Conservation (phyloP, 352 stramenopile genomes). For the Pythium insidiosum region DNA sequence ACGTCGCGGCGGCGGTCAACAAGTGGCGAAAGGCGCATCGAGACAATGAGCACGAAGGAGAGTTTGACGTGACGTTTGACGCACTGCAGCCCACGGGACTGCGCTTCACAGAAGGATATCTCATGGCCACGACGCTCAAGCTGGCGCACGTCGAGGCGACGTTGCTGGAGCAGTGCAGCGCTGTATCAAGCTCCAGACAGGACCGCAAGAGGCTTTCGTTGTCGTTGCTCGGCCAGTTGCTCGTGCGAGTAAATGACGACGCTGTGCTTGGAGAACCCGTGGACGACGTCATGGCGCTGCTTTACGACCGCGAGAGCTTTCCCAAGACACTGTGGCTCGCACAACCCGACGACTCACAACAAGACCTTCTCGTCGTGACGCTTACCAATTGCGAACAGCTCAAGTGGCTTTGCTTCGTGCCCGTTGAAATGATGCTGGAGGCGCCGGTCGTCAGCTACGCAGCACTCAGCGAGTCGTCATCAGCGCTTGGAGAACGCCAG, state of each 20-base stretch:
- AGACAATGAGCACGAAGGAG: slow-evolving; percentile 16
- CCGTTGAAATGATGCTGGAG: slow-evolving; percentile 31
- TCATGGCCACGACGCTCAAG: slow-evolving; percentile 25
- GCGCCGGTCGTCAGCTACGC: slow-evolving; percentile 26
- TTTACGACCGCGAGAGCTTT: slow-evolving; percentile 18
- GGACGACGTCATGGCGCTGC: slow-evolving; percentile 20
- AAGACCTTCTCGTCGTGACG: slow-evolving; percentile 23
- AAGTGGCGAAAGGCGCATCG: slow-evolving; percentile 16
- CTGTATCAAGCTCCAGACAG: neutral
- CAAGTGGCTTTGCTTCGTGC: slow-evolving; percentile 23
- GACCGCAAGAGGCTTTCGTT: neutral
- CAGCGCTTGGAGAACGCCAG: neutral
- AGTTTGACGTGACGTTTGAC: slow-evolving; percentile 29
- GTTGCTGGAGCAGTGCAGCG: slow-evolving; percentile 3
- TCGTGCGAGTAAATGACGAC: slow-evolving; percentile 21
- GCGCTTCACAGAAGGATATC: slow-evolving; percentile 23
- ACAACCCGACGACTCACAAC: slow-evolving; percentile 6
- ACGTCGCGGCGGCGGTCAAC: slow-evolving; percentile 8
- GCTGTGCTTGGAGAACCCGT: slow-evolving; percentile 22
- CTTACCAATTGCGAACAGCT: slow-evolving; percentile 14
- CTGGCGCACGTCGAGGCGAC: slow-evolving; percentile 17
- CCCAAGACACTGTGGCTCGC: slow-evolving; percentile 29
- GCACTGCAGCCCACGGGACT: slow-evolving; percentile 24
- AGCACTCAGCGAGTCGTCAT: neutral
- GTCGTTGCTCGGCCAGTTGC: slow-evolving; percentile 9